Conservation (phyloP, 192 early-diverging fungal species). For the Coemansia sp. region DNA sequence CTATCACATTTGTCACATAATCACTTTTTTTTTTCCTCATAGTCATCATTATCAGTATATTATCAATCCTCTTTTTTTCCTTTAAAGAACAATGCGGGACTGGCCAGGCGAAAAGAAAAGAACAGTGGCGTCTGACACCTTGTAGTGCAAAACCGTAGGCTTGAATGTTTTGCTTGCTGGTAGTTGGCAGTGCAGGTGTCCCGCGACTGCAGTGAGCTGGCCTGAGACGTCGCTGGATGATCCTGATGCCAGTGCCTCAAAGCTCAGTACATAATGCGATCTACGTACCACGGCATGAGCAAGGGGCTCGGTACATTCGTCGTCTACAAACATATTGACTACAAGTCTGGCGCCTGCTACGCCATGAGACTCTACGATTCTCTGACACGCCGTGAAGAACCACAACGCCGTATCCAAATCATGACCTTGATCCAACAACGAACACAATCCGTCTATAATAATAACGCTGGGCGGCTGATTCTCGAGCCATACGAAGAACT, state of each 20-base stretch:
- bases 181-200: slow-evolving; percentile 39
- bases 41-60: too few species aligned
- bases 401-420: not conserved
- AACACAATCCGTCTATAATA: slow-evolving; percentile 38
- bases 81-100: slow-evolving; percentile 44
- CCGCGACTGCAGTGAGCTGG: slow-evolving; percentile 44
- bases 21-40: too few species aligned
- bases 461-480: slow-evolving; percentile 16
- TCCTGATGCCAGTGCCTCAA: slow-evolving; percentile 35
- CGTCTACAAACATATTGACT: slow-evolving; percentile 36
- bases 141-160: slow-evolving; percentile 36
- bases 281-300: slow-evolving; percentile 23
- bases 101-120: slow-evolving; percentile 54
- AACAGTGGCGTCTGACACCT: slow-evolving; percentile 39
- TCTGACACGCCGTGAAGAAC: slow-evolving; percentile 28
- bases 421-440: slow-evolving; percentile 31
- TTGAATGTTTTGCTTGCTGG: slow-evolving; percentile 28
- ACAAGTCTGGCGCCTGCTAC: not conserved
- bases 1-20: not conserved
- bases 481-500: slow-evolving; percentile 28
- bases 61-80: not conserved
- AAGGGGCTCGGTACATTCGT: slow-evolving; percentile 21
- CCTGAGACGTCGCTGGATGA: slow-evolving; percentile 45
- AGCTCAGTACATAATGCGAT: slow-evolving; percentile 37
- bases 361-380: slow-evolving; percentile 22